Conservation (phyloP, 163 green algal genomes). For the Scenedesmus sp. region DNA sequence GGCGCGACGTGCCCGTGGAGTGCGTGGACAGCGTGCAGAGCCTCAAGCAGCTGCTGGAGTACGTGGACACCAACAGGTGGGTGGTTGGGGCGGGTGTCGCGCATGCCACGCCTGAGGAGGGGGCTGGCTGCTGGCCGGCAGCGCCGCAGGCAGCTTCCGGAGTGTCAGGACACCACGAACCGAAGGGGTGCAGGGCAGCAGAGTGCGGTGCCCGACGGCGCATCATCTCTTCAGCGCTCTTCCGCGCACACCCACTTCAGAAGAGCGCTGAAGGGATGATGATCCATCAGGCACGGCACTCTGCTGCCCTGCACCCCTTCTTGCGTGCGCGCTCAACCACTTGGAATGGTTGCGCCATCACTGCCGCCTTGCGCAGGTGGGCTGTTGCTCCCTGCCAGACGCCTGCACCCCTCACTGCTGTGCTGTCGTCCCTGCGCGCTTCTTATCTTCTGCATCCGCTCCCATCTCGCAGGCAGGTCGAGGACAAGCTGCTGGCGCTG, state of each 20-base stretch:
- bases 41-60: slow-evolving; percentile 72
- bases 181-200: no score
- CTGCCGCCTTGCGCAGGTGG: neutral
- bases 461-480: slow-evolving; percentile 51
- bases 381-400: neutral
- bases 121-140: slow-evolving; percentile 45
- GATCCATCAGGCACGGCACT: no score
- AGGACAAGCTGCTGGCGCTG: slow-evolving; percentile 76
- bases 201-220: no score
- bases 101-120: neutral
- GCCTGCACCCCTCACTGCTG: neutral
- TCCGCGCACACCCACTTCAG: no score
- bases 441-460: neutral
- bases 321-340: neutral
- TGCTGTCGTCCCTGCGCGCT: no score
- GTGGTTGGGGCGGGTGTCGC: neutral
- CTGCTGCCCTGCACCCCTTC: no score
- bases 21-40: slow-evolving; percentile 62
- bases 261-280: no score
- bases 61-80: slow-evolving; percentile 68
- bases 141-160: slow-evolving; percentile 67
- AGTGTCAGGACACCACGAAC: slow-evolving; percentile 67
- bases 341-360: no score
- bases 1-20: slow-evolving; percentile 33
- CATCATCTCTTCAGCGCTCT: no score